These are phyloP conservation scores for Rauvolfia tetraphylla DNA, from an alignment of 257 asterid genomes.

Conservation along the genomic window DNA sequence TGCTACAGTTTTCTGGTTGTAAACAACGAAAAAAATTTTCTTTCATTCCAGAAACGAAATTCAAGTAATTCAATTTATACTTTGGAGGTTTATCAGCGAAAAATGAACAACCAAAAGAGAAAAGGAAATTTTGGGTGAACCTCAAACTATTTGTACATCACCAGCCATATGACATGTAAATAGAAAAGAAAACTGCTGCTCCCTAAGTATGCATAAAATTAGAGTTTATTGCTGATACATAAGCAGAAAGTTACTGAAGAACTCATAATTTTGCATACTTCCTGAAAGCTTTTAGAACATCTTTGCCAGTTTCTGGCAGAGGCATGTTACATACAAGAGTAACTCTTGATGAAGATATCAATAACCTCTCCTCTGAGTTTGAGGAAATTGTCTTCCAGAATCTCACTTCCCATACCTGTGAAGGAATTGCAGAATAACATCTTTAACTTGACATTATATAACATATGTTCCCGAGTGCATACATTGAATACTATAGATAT, in stretches of 20 bases:
- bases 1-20: not conserved
- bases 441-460: not conserved
- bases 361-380: not conserved
- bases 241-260: not conserved
- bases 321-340: conserved; percentile 3
- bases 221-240: not conserved
- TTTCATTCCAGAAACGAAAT: not conserved
- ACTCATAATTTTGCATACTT: conserved; percentile 5
- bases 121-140: too few species aligned
- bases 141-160: not conserved
- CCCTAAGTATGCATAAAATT: not conserved
- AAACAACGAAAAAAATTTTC: not conserved
- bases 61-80: not conserved
- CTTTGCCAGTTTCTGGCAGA: not conserved
- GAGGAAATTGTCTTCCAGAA: conserved; percentile 6
- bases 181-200: not conserved
- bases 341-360: conserved; percentile 14
- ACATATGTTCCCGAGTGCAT: not conserved
- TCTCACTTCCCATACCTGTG: conserved; percentile 13
- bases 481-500: not conserved
- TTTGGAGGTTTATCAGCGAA: not conserved
- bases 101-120: not conserved
- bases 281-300: conserved; percentile 7
- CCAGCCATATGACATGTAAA: not conserved
- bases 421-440: not conserved